A percentile compares a stretch with the other conserved stretches of the same genome.
phyloP scores from a whole-genome alignment of 257 asterid species.

The Solanum tarijense region DNA sequence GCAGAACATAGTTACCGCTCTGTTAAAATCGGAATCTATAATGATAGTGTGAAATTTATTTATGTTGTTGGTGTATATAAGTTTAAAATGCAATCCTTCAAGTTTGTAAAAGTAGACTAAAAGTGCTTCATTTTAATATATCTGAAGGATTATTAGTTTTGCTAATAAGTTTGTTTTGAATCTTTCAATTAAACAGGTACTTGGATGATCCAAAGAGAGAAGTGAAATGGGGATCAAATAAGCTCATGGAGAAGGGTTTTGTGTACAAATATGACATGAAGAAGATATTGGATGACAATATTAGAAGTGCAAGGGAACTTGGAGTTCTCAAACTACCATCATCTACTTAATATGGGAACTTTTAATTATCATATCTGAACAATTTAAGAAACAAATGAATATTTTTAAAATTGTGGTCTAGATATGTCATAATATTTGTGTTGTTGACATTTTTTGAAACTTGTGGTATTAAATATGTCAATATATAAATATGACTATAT shows the following conservation, averaged over 20 bases:
- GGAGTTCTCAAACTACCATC: constrained; percentile 1
- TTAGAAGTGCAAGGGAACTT: constrained; percentile 5
- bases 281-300: constrained; percentile 5
- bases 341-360: not conserved
- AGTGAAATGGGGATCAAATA: constrained; percentile 11
- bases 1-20: too few relatives aligned
- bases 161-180: too few relatives aligned
- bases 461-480: too few relatives aligned
- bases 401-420: not conserved
- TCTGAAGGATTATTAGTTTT: too few relatives aligned
- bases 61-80: too few relatives aligned
- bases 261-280: constrained; percentile 9
- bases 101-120: too few relatives aligned
- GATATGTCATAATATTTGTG: not conserved
- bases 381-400: not conserved
- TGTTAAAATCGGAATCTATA: too few relatives aligned
- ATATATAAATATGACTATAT: too few relatives aligned
- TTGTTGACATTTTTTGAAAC: too few relatives aligned
- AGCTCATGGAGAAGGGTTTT: constrained; percentile 15
- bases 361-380: not conserved
- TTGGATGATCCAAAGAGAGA: constrained; percentile 13
- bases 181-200: not conserved
- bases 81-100: too few relatives aligned
- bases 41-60: too few relatives aligned
- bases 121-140: too few relatives aligned